Base-by-base conservation (phyloP, 2,329 filamentous ascomycete species). In the Fusarium torreyae region DNA sequence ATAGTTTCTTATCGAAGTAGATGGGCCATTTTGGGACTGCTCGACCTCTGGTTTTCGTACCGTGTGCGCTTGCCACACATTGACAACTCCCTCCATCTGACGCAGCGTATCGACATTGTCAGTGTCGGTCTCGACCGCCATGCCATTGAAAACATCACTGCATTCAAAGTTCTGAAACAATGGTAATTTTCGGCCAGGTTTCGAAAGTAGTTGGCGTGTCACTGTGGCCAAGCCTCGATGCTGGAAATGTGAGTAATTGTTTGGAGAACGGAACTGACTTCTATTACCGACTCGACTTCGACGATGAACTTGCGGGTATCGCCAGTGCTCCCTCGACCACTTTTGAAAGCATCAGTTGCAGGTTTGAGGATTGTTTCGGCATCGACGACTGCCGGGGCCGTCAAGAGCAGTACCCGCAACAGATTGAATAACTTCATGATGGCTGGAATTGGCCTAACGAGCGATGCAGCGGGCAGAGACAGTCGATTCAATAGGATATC, bases 11-110 rank as follows among this genome's bases (percentile, higher is more conserved):
- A 48, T 60, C 15, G 60, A 54, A 1, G 50, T 34, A 34, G 72
- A 63, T 15, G 72, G 59, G 6, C 62, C 62, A 11, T 59, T 58
- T 4, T 54, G 42, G 8, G 64, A 60, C 15, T 60, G 59, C 36
- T 66, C 46, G 18, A 66, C 65, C 39, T 58, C 39, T n/a, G 73
- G 66, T 40, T 60, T 74, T 14, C 62, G 72, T 8, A 80, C 60
- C 9, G 70, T 72, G n/a, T 66, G 72, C 45, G 75, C 69, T n/a
- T 74, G 75, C 80, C 80, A 82, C 20, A 80, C 80, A 31, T 79
- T 80, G 43, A 76, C 51, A 17, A 82, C 77, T 6, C 80, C 79
- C 7, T 76, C 72, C 55, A 81, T 66, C 11, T 69, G 56, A 13
- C 68, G 70, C 5, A 82, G 66, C 7, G 72, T 74, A 42, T 82